Conservation (phyloP, 441 rosid species). For the Adansonia grandidieri region DNA sequence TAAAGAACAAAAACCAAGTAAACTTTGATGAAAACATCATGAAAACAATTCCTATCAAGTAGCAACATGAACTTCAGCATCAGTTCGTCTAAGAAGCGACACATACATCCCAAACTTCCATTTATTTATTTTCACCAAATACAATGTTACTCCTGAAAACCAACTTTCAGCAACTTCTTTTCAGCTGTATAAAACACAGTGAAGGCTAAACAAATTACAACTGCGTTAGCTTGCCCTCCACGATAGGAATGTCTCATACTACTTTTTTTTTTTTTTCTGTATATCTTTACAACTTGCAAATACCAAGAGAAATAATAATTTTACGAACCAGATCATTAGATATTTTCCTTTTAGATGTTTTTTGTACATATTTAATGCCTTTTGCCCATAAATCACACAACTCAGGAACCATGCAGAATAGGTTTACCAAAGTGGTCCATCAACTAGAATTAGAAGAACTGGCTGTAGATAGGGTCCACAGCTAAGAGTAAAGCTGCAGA, state of each 20-base stretch:
- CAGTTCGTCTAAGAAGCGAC: neutral
- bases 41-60: neutral
- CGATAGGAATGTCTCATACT: neutral
- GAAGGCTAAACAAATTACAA: neutral
- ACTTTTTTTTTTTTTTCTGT: neutral
- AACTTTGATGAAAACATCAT: neutral
- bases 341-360: neutral
- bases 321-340: neutral
- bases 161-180: neutral
- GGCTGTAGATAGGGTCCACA: neutral
- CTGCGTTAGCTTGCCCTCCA: neutral
- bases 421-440: neutral
- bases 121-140: neutral
- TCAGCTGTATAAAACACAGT: neutral
- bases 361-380: no score
- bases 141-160: neutral
- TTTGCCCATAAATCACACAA: no score
- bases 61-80: neutral
- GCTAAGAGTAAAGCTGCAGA: neutral
- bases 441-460: neutral
- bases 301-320: neutral
- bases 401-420: neutral
- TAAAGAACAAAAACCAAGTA: neutral
- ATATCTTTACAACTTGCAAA: neutral
- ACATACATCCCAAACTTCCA: neutral